Conservation (phyloP, 2,329 filamentous ascomycete genomes). For the Cryoendolithus antarcticus region DNA sequence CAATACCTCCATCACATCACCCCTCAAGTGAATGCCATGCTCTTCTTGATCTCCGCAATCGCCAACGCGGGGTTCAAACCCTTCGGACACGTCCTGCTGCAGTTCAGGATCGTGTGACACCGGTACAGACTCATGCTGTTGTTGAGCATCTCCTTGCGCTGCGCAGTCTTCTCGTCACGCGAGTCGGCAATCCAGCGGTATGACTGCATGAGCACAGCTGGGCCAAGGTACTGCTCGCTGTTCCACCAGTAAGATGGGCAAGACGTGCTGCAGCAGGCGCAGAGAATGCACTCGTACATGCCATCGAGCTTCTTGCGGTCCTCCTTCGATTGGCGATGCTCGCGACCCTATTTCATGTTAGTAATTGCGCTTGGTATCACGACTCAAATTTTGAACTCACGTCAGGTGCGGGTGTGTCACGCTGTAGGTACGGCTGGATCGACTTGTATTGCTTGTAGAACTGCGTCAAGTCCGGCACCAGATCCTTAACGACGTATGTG, state of each 20-base stretch:
- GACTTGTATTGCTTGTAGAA: conserved; percentile 99
- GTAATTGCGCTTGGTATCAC: neutral
- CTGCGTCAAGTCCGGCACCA: conserved; percentile 92
- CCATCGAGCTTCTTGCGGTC: conserved; percentile 96
- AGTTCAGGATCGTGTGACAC: conserved; percentile 99
- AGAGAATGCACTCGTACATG: conserved; percentile 97
- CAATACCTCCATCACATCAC: too few species aligned
- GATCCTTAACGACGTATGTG: conserved; percentile 98
- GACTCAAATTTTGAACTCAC: conserved; percentile 41
- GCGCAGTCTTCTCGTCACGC: conserved; percentile 75
- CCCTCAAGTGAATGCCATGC: conserved; percentile 51
- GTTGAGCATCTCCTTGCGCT: conserved; percentile 84
- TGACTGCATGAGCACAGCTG: conserved; percentile 89
- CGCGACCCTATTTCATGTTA: conserved; percentile 55
- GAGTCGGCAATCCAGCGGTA: conserved; percentile 97
- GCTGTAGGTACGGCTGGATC: conserved; percentile 96
- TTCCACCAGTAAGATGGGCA: conserved; percentile 99
- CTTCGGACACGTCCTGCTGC: conserved; percentile 95
- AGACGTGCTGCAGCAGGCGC: conserved; percentile 96
- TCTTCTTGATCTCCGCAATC: conserved; percentile 98
- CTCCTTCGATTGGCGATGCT: conserved; percentile 79
- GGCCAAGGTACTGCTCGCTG: conserved; percentile 93
- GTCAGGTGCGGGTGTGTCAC: conserved; percentile 70
- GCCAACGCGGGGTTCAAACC: conserved; percentile 90
- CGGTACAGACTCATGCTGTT: conserved; percentile 99